Base-by-base conservation (phyloP, 768 basidiomycete genomes). In the Trametes punicea region DNA sequence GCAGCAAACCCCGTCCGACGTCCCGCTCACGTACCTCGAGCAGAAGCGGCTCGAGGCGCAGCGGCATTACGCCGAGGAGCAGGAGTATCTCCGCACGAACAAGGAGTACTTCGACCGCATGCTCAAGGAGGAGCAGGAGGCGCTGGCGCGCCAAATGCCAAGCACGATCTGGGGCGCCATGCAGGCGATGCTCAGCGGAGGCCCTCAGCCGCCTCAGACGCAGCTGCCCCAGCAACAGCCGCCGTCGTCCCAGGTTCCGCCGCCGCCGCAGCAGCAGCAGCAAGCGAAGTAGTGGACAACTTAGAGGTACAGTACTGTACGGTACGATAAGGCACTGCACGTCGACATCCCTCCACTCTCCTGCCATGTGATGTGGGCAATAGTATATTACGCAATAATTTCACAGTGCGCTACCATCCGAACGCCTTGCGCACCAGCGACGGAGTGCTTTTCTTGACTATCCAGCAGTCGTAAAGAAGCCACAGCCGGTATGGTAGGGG, bases 11-110 rank as follows among this genome's bases (percentile, higher is more conserved):
- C 51, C 63, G 41, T 68, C 76, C 3, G 62, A 72, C 27, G 67
- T 75, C 39, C 77, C 77, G 4, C 69, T 71, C n/a, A 80, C 78
- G 3, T 81, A 81, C 66, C 75, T 81, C 39, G 80, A 81, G 59
- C 75, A 75, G 57, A 79, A 78, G 65, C 77, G 80, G 2, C 64
- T 66, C 26, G 76, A 80, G 57, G 81, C 80, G 11, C 82, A 83
- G 62, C 67, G 65, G 31, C 70, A 73, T 45, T 83, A 82, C 70
- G 70, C 66, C 54, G 79, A 81, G 54, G 82, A 83, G 57, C 76
- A 79, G 55, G 73, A 77, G 48, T 82, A 80, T 63, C 75, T 83
- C 59, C 68, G 68, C 30, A 65, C 77, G 36, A 76, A 83, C 70
- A 81, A 77, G 65, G 74, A 62, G 30, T 72, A 78, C 46, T 80